Conservation (phyloP, 768 basidiomycete genomes). For the Leccinum aurantiacum region DNA sequence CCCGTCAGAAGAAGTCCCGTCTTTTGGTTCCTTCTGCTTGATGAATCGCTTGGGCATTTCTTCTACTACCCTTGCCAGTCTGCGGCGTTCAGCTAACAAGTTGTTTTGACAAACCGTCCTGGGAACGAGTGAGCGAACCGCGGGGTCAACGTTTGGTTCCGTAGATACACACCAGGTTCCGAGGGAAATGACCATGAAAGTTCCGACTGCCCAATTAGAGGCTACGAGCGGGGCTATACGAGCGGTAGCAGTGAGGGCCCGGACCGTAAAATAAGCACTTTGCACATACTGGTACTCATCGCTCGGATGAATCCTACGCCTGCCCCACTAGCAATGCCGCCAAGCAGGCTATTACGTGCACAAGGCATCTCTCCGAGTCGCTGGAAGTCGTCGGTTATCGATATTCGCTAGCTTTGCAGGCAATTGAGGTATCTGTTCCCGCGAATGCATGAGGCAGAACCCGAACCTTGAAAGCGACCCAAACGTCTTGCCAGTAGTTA, state of each 20-base stretch:
- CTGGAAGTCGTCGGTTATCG: constrained; percentile 50
- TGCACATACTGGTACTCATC: constrained; percentile 56
- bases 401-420: constrained; percentile 46
- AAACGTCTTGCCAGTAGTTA: constrained; percentile 32
- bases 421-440: constrained; percentile 11
- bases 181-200: constrained; percentile 65
- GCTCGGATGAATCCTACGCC: constrained; percentile 77
- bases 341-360: constrained; percentile 70
- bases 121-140: constrained; percentile 14
- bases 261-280: not conserved
- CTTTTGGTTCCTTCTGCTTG: constrained; percentile 41
- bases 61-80: constrained; percentile 58
- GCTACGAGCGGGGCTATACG: constrained; percentile 55
- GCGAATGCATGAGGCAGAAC: not conserved
- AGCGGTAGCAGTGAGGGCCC: constrained; percentile 7
- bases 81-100: constrained; percentile 51
- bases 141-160: constrained; percentile 1
- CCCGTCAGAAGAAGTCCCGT: constrained; percentile 19
- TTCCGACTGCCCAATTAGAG: constrained; percentile 77
- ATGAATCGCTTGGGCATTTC: constrained; percentile 56
- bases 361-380: constrained; percentile 74
- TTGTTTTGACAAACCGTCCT: constrained; percentile 68
- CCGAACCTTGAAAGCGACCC: constrained; percentile 34
- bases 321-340: constrained; percentile 76
- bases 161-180: constrained; percentile 61